These are phyloP conservation scores for Lippia alba DNA, from an alignment of 305 asterid genomes.

Conservation along the genomic window DNA sequence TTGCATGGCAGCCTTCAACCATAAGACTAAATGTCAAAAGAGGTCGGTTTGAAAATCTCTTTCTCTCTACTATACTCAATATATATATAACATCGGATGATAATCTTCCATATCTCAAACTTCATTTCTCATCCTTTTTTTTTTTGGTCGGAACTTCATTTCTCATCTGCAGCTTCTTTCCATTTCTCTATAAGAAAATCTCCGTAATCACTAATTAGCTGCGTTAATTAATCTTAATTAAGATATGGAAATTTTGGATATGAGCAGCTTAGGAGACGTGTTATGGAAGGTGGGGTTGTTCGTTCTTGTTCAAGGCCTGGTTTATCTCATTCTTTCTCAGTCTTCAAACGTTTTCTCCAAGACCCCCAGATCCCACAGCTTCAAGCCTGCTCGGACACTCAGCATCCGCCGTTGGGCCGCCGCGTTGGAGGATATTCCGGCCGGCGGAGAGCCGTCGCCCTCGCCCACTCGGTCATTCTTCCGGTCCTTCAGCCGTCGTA, in stretches of 20 bases:
- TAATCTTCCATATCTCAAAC: neutral
- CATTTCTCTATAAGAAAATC: neutral
- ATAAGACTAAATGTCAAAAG: slow-evolving; percentile 23
- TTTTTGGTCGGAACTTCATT: no score
- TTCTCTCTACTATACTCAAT: neutral
- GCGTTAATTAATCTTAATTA: neutral
- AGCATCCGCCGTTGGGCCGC: slow-evolving; percentile 68
- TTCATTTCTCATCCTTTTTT: no score
- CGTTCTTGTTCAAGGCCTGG: slow-evolving; percentile 57
- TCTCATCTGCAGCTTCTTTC: neutral
- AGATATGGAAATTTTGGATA: slow-evolving; percentile 36
- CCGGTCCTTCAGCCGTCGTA: slow-evolving; percentile 33
- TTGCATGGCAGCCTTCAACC: neutral
- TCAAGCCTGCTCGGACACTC: slow-evolving; percentile 49
- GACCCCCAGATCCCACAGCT: slow-evolving; percentile 44
- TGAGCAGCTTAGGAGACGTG: slow-evolving; percentile 37
- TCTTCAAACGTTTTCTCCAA: slow-evolving; percentile 63
- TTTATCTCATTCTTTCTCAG: slow-evolving; percentile 55
- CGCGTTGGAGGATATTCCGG: slow-evolving; percentile 53
- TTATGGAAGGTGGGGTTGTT: slow-evolving; percentile 52
- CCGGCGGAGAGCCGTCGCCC: slow-evolving; percentile 52
- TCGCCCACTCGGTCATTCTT: slow-evolving; percentile 27
- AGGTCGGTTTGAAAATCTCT: neutral
- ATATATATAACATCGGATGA: no score
- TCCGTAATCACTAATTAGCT: neutral